Evolutionary conservation across 441 rosid species (phyloP).

Genomic region (Aleurites moluccanus): DNA sequence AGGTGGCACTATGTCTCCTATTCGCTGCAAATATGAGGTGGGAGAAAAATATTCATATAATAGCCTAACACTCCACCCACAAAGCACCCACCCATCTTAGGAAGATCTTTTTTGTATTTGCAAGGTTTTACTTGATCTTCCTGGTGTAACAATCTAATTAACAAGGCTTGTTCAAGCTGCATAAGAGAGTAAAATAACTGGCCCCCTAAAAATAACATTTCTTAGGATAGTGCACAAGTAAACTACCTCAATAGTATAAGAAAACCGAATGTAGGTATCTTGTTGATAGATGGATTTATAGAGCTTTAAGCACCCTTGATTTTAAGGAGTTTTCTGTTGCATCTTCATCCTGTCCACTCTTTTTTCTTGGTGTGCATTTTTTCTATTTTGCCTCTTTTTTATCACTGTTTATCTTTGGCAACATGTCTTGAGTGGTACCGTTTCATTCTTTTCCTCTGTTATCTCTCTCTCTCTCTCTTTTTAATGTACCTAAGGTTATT

Average conservation of each 20-base stretch:
- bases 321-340: constrained; percentile 6
- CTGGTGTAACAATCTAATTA: neutral
- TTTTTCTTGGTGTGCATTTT: constrained; percentile 1
- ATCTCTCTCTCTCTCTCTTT: neutral
- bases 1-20: neutral
- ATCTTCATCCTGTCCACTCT: neutral
- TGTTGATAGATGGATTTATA: neutral
- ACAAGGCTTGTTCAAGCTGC: neutral
- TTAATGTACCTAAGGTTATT: neutral
- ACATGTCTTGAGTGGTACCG: neutral
- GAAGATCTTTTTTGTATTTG: neutral
- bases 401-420: too few species aligned
- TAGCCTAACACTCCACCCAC: neutral
- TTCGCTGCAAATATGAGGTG: neutral
- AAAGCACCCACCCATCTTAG: neutral
- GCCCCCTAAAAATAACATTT: neutral
- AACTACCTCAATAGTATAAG: neutral
- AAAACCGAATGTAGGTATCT: neutral
- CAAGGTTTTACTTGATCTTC: neutral
- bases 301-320: neutral
- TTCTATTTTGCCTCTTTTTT: neutral
- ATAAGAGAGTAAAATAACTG: neutral
- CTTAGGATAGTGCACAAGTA: neutral
- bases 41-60: neutral
- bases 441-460: constrained; percentile 1